Conservation (phyloP, 2,329 filamentous ascomycete species). For the Xylaria sp. region DNA sequence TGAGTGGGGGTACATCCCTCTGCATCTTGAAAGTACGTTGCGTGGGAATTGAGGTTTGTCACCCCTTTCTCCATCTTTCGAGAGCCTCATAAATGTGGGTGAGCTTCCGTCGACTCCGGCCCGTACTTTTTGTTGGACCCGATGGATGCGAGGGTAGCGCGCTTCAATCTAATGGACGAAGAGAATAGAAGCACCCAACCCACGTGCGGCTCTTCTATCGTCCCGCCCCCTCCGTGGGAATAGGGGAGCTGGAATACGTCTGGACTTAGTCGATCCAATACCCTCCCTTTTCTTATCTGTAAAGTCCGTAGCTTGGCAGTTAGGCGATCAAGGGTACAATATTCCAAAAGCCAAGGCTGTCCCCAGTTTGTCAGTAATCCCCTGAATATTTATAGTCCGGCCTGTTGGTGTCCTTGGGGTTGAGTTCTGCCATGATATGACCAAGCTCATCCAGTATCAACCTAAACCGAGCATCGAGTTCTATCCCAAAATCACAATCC, state of each 20-base stretch:
- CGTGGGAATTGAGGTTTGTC: background rate
- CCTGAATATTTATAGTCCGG: conserved; percentile 10
- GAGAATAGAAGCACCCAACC: conserved; percentile 19
- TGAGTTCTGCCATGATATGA: background rate
- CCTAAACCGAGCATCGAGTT: background rate
- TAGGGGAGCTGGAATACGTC: conserved; percentile 1
- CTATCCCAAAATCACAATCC: background rate
- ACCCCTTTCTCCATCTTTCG: conserved; percentile 11
- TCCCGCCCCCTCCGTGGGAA: conserved; percentile 21
- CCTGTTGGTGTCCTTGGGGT: conserved; percentile 2
- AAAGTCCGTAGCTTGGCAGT: conserved; percentile 9
- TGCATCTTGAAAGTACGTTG: background rate
- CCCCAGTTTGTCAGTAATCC: conserved; percentile 2
- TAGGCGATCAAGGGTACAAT: conserved; percentile 18
- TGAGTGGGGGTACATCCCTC: conserved; percentile 4
- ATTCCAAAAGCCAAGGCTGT: conserved; percentile 6
- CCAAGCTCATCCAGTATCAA: conserved; percentile 15
- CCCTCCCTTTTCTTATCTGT: conserved; percentile 25
- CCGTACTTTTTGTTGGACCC: conserved; percentile 3
- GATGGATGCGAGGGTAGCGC: conserved; percentile 13
- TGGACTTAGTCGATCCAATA: conserved; percentile 16
- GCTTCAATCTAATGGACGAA: conserved; percentile 11
- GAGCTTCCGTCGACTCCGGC: background rate
- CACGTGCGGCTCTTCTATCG: conserved; percentile 35
- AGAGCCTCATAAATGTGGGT: conserved; percentile 8